These are phyloP conservation scores for Inonotus obliquus DNA, from an alignment of 1,284 basidiomycete genomes.

Conservation along the genomic window DNA sequence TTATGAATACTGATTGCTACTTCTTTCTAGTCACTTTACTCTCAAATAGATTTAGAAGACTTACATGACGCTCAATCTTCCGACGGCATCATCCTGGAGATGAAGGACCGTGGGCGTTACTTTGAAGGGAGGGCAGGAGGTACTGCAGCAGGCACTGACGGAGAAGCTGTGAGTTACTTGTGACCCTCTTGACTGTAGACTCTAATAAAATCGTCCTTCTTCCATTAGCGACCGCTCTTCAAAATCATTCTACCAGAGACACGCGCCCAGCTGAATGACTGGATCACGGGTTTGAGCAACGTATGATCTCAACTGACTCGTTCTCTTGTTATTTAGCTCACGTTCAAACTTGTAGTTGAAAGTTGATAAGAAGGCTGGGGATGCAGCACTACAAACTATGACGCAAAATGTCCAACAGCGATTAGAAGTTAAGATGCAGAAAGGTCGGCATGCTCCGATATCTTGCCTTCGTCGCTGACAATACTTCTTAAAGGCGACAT, in stretches of 20 bases:
- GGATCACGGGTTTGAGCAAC: conserved; percentile 55
- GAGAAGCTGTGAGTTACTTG: conserved; percentile 23
- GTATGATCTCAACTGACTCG: conserved; percentile 31
- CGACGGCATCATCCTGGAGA: conserved; percentile 74
- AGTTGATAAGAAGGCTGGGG: conserved; percentile 59
- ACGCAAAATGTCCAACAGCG: conserved; percentile 69
- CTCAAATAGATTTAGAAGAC: conserved; percentile 85
- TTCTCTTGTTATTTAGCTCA: neutral
- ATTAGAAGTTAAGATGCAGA: conserved; percentile 57
- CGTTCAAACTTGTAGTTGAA: conserved; percentile 40
- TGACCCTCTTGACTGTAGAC: neutral
- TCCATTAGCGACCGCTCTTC: conserved; percentile 7
- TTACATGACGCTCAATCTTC: conserved; percentile 64
- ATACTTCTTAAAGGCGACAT: conserved; percentile 56
- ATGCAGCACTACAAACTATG: conserved; percentile 68
- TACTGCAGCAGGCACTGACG: conserved; percentile 28
- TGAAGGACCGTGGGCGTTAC: conserved; percentile 75
- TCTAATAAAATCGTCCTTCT: neutral
- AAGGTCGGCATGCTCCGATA: conserved; percentile 41
- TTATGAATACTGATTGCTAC: neutral
- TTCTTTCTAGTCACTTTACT: conserved; percentile 39
- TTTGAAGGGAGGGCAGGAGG: conserved; percentile 57
- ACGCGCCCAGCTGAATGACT: conserved; percentile 47
- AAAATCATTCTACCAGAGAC: conserved; percentile 28
- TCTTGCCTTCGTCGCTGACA: neutral